Percentiles rank a stretch among this genome's conserved stretches.
Conservation (phyloP, 2,329 filamentous ascomycete species). For the Oidium heveae region DNA sequence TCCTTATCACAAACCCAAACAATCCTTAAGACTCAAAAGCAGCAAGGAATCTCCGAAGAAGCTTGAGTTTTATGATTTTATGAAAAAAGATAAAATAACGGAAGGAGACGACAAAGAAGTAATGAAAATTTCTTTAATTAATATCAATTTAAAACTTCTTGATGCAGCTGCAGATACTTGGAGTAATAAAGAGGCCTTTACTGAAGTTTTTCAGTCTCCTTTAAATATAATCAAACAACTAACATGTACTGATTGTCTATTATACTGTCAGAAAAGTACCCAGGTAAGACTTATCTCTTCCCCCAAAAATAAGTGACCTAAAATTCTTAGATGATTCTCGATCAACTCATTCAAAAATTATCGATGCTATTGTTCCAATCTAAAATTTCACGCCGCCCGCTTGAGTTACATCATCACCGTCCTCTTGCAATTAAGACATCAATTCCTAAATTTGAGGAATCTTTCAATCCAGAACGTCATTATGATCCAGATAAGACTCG, state of each 20-base stretch:
- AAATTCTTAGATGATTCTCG: constrained; percentile 8
- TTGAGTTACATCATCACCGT: constrained; percentile 71
- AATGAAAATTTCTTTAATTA: constrained; percentile 32
- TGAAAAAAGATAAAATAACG: constrained; percentile 9
- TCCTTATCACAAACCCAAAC: constrained; percentile 31
- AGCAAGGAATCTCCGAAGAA: constrained; percentile 14
- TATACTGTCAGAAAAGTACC: constrained; percentile 21
- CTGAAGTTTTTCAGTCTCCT: constrained; percentile 50
- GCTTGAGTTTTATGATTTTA: constrained; percentile 33
- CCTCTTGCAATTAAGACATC: constrained; percentile 69
- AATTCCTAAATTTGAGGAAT: constrained; percentile 88
- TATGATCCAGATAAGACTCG: constrained; percentile 91
- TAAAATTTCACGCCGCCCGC: constrained; percentile 42
- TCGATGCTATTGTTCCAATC: constrained; percentile 32
- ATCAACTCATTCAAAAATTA: constrained; percentile 17
- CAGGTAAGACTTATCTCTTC: constrained; percentile 6
- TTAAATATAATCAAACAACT: constrained; percentile 34
- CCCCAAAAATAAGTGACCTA: constrained; percentile 2
- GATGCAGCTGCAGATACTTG: constrained; percentile 46
- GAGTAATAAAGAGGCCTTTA: constrained; percentile 46
- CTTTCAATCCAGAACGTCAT: constrained; percentile 83
- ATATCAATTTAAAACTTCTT: constrained; percentile 39
- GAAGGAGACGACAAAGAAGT: constrained; percentile 6
- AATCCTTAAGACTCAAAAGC: constrained; percentile 24
- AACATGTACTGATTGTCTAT: constrained; percentile 22